Percentiles rank a stretch among this genome's conserved stretches.
These are phyloP conservation scores for Eucalyptus pauciflora DNA, from an alignment of 345 rosid species.

Conservation along the genomic window DNA sequence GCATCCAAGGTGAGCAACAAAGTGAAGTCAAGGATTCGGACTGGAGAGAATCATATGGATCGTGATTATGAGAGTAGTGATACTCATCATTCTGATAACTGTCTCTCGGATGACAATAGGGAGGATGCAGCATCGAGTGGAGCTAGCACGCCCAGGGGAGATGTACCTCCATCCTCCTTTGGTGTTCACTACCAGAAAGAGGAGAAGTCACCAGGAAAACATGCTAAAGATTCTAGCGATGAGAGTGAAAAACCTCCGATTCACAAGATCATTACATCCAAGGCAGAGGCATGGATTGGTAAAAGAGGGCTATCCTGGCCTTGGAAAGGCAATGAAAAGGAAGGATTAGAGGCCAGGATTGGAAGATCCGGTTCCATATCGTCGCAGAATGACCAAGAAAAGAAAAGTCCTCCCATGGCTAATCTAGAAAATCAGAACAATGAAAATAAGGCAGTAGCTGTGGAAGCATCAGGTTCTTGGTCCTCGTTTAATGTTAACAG, in stretches of 20 bases:
- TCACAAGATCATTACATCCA: slow-evolving; percentile 60
- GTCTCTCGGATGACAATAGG: slow-evolving; percentile 53
- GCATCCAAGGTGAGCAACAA: slow-evolving; percentile 80
- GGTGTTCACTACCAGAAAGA: slow-evolving; percentile 45
- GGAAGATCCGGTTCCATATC: slow-evolving; percentile 42
- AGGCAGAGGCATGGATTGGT: slow-evolving; percentile 83
- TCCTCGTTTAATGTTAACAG: slow-evolving; percentile 76
- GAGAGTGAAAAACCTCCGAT: slow-evolving; percentile 65
- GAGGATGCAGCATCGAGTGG: slow-evolving; percentile 86
- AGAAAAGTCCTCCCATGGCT: slow-evolving; percentile 20
- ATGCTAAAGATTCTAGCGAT: slow-evolving; percentile 50
- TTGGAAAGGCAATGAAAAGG: slow-evolving; percentile 85
- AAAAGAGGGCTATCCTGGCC: slow-evolving; percentile 91
- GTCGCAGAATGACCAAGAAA: slow-evolving; percentile 52
- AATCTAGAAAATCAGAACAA: slow-evolving; percentile 32
- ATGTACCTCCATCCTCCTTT: slow-evolving; percentile 39
- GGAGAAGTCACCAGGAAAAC: slow-evolving; percentile 32
- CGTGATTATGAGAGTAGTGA: slow-evolving; percentile 79
- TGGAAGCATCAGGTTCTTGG: slow-evolving; percentile 68
- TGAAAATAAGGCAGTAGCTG: slow-evolving; percentile 14
- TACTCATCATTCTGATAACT: slow-evolving; percentile 61
- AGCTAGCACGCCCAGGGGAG: slow-evolving; percentile 90
- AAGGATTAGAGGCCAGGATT: slow-evolving; percentile 42
- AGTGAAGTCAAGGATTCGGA: slow-evolving; percentile 67
- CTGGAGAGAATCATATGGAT: slow-evolving; percentile 32